Conservation (phyloP, 140 eudicot species). For the Flaveria floridana region DNA sequence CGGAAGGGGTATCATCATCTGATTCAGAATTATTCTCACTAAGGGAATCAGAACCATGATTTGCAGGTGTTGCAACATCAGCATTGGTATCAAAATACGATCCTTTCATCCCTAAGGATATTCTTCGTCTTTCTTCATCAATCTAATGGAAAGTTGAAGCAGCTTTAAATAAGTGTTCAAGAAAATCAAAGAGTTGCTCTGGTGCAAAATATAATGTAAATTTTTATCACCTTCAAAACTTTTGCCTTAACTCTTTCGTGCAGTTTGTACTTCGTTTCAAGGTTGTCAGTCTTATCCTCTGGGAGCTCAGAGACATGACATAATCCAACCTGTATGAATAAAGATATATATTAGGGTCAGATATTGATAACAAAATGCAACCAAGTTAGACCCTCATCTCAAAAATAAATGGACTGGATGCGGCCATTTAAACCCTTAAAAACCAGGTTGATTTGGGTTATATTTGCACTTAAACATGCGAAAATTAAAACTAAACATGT, state of each 20-base stretch:
- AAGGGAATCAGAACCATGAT: constrained; percentile 36
- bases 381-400: neutral
- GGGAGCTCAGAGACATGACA: constrained; percentile 91
- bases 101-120: constrained; percentile 82
- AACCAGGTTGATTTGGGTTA: neutral
- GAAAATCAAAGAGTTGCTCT: neutral
- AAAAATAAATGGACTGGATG: neutral
- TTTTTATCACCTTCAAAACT: constrained; percentile 60
- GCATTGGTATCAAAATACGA: constrained; percentile 48
- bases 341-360: neutral
- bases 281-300: constrained; percentile 53
- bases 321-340: constrained; percentile 59
- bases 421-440: too few species aligned
- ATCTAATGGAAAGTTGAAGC: constrained; percentile 42
- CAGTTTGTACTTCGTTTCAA: constrained; percentile 57
- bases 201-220: neutral
- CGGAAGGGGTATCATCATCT: constrained; percentile 20
- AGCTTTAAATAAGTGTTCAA: neutral
- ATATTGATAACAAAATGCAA: neutral
- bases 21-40: constrained; percentile 30
- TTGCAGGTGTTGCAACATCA: constrained; percentile 27
- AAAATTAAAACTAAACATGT: neutral
- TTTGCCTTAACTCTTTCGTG: constrained; percentile 75
- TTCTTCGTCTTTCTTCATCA: constrained; percentile 68
- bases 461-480: neutral